Conservation (phyloP, 2,329 filamentous ascomycete species). For the Calonectria pseudoturangicola region DNA sequence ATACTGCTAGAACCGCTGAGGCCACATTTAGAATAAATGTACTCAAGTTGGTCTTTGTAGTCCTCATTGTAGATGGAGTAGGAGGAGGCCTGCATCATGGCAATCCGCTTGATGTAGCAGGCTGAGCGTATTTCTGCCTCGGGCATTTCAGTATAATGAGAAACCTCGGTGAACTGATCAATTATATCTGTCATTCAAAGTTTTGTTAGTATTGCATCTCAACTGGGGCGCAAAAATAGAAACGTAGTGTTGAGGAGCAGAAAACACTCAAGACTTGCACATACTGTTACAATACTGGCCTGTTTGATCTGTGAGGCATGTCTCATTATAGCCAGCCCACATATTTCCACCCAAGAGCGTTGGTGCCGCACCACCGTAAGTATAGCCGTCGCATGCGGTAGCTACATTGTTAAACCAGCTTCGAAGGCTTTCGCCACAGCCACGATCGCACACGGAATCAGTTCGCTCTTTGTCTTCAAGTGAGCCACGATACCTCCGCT, state of each 20-base stretch:
- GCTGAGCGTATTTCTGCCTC: constrained; percentile 49
- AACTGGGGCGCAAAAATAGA: too few species aligned
- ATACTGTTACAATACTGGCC: constrained; percentile 46
- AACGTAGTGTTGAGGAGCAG: too few species aligned
- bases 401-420: constrained; percentile 37
- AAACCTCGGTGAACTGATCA: constrained; percentile 41
- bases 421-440: constrained; percentile 35
- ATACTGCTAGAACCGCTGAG: too few species aligned
- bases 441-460: constrained; percentile 27
- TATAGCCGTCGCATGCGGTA: constrained; percentile 23
- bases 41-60: constrained; percentile 37
- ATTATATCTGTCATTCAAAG: constrained; percentile 22
- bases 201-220: too few species aligned
- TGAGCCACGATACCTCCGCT: background rate
- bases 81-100: constrained; percentile 51
- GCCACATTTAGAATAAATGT: constrained; percentile 8
- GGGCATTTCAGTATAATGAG: constrained; percentile 45
- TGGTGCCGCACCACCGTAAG: background rate
- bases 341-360: constrained; percentile 28
- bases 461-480: constrained; percentile 12
- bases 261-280: background rate
- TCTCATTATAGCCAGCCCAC: constrained; percentile 48
- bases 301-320: constrained; percentile 44
- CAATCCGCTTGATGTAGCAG: constrained; percentile 47
- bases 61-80: constrained; percentile 50